phyloP scores from a whole-genome alignment of 768 basidiomycete species.

The Boletus edulis region DNA sequence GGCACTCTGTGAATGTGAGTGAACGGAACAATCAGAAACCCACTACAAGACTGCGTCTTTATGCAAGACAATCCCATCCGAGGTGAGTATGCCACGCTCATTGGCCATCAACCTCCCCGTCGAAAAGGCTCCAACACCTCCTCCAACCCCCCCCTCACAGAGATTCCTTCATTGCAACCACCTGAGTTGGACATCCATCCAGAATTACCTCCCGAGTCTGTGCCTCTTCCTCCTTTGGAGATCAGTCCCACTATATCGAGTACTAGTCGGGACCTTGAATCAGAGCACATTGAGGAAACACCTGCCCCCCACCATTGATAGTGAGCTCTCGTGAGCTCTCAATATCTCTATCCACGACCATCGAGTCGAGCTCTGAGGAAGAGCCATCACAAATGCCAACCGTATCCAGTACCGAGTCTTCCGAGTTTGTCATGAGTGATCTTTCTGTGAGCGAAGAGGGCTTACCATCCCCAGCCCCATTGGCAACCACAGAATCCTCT shows the following conservation, averaged over 20 bases:
- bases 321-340: slow-evolving; percentile 24
- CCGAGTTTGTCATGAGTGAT: slow-evolving; percentile 29
- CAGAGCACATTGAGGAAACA: slow-evolving; percentile 13
- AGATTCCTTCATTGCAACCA: slow-evolving; percentile 23
- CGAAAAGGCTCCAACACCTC: slow-evolving; percentile 22
- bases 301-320: slow-evolving; percentile 13
- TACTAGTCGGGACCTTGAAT: slow-evolving; percentile 19
- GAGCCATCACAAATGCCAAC: slow-evolving; percentile 35
- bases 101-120: slow-evolving; percentile 33
- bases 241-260: slow-evolving; percentile 29
- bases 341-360: slow-evolving; percentile 28
- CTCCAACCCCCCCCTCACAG: slow-evolving; percentile 22
- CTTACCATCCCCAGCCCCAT: slow-evolving; percentile 34
- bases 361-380: slow-evolving; percentile 30
- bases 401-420: slow-evolving; percentile 42
- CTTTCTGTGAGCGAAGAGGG: slow-evolving; percentile 29
- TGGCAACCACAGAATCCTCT: slow-evolving; percentile 34
- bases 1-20: slow-evolving; percentile 35
- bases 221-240: slow-evolving; percentile 42
- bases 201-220: slow-evolving; percentile 16
- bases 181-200: slow-evolving; percentile 21
- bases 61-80: slow-evolving; percentile 37
- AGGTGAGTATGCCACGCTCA: slow-evolving; percentile 33
- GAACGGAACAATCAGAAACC: slow-evolving; percentile 40
- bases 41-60: slow-evolving; percentile 48